Base-by-base conservation (phyloP, 495 filamentous ascomycete species). In the Penicillium angulare region DNA sequence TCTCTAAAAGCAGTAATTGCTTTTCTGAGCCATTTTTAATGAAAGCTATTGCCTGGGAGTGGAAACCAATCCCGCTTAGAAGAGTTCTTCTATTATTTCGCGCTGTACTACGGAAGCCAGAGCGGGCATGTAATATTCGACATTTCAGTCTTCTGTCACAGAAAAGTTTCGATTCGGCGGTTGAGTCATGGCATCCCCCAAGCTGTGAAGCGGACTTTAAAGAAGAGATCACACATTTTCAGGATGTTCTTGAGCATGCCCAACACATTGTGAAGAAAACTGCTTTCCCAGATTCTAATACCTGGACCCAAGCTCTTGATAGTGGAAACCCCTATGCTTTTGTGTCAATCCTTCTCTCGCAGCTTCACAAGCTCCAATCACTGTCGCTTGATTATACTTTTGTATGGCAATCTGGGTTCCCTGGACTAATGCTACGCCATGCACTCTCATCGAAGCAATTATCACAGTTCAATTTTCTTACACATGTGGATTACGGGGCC, bases 331-430 rank as follows among this genome's bases (percentile, higher is more conserved):
- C 47, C 2, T 55, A 50, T 35, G 47, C 52, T 4, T 45, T 55
- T 24, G 52, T 50, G 20, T 43, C 47, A 1, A 47, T 50, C 36
- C 23, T 55, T 34, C 47, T 55, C 17, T 55, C 52, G 12, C 40
- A 55, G 31, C 52, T 55, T 17, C 47, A 47, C 18, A 46, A 50
- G 16, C 33, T 55, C 0, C 23, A 24, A 24, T 50, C 52, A 0
- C 12, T 55, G 18, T 16, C 2, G 15, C 46, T 55, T 23, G 52
- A 55, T 24, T 55, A 50, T 20, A 29, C 52, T 16, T 55, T 55
- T 42, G 47, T 55, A 13, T 55, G 52, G 52, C 46, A 55, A 26
- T 50, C 40, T 9, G 52, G 52, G 21, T 55, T 55, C 16, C 52
- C 52, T 0, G 52, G 52, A 15, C 26, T 55, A 15, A 55, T 55